These are phyloP conservation scores for Farysia itapuensis DNA, from an alignment of 1,284 basidiomycete species.

Conservation along the genomic window DNA sequence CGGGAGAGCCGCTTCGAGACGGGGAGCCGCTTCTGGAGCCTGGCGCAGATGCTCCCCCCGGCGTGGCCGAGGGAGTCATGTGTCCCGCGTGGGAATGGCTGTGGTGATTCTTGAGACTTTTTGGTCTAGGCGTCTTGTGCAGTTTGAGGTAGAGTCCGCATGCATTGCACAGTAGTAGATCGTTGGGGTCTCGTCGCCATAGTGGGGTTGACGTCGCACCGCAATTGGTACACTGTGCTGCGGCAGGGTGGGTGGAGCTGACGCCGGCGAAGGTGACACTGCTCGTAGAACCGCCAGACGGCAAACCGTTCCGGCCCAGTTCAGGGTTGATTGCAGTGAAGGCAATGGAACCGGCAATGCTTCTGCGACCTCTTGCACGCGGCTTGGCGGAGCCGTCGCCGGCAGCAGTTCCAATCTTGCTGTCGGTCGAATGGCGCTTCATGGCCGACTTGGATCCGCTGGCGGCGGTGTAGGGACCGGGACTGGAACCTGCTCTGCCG, in stretches of 20 bases:
- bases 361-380: slow-evolving; percentile 27
- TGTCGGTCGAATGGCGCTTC: slow-evolving; percentile 31
- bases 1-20: slow-evolving; percentile 12
- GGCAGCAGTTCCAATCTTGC: not conserved
- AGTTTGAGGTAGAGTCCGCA: slow-evolving; percentile 57
- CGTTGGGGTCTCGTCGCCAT: slow-evolving; percentile 53
- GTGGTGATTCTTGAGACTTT: slow-evolving; percentile 44
- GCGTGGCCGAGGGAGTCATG: slow-evolving; percentile 35
- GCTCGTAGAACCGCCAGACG: slow-evolving; percentile 10
- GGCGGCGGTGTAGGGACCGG: slow-evolving; percentile 9
- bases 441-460: slow-evolving; percentile 4
- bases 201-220: slow-evolving; percentile 53
- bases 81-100: slow-evolving; percentile 38
- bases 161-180: slow-evolving; percentile 54
- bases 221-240: slow-evolving; percentile 53
- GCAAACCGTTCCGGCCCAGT: slow-evolving; percentile 12
- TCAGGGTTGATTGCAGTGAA: slow-evolving; percentile 36
- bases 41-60: slow-evolving; percentile 29
- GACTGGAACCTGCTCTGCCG: slow-evolving; percentile 28
- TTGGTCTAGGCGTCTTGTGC: slow-evolving; percentile 54
- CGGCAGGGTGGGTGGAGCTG: slow-evolving; percentile 11
- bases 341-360: slow-evolving; percentile 25
- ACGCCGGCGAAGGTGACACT: slow-evolving; percentile 12
- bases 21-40: slow-evolving; percentile 23
- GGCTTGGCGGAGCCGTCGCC: slow-evolving; percentile 17